A percentile compares a stretch with the other conserved stretches of the same genome.
phyloP scores from a whole-genome alignment of 495 filamentous ascomycete species.

The Xanthoparmelia taractica region DNA sequence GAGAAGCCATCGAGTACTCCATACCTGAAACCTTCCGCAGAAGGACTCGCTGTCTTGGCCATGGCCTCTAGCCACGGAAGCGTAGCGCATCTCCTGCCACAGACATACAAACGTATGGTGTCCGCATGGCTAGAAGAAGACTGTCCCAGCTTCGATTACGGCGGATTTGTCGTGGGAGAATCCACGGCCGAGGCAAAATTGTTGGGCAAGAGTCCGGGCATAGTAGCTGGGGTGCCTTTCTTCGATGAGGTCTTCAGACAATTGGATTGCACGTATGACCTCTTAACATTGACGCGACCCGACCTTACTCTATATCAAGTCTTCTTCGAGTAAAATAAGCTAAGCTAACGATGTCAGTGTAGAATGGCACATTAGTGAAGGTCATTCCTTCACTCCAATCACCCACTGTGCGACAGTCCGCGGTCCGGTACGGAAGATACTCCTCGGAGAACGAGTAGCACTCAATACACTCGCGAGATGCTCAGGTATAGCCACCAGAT shows the following conservation, averaged over 20 bases:
- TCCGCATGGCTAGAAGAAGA: constrained; percentile 88
- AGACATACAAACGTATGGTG: constrained; percentile 72
- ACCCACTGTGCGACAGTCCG: constrained; percentile 69
- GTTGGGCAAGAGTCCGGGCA: constrained; percentile 78
- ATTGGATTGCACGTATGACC: constrained; percentile 65
- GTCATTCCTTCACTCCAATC: constrained; percentile 51
- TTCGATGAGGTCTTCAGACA: constrained; percentile 90
- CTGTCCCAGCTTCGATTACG: constrained; percentile 92
- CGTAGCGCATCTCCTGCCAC: constrained; percentile 73
- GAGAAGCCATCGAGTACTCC: not conserved
- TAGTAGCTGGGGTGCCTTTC: constrained; percentile 89
- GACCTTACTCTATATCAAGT: not conserved
- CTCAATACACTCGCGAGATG: constrained; percentile 87
- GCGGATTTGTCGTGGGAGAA: constrained; percentile 91
- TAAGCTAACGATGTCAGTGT: constrained; percentile 42
- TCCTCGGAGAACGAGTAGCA: constrained; percentile 88
- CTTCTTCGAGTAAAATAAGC: not conserved
- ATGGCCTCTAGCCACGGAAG: constrained; percentile 64
- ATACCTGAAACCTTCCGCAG: not conserved
- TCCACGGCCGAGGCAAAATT: constrained; percentile 67
- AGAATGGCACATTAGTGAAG: constrained; percentile 80
- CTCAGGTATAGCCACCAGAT: constrained; percentile 80
- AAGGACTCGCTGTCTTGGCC: constrained; percentile 1
- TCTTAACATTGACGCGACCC: constrained; percentile 4
- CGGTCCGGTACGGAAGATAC: constrained; percentile 75